Percentiles rank a stretch among this genome's conserved stretches.
Conservation (phyloP, 2,329 filamentous ascomycete genomes). For the Fusarium sp. region DNA sequence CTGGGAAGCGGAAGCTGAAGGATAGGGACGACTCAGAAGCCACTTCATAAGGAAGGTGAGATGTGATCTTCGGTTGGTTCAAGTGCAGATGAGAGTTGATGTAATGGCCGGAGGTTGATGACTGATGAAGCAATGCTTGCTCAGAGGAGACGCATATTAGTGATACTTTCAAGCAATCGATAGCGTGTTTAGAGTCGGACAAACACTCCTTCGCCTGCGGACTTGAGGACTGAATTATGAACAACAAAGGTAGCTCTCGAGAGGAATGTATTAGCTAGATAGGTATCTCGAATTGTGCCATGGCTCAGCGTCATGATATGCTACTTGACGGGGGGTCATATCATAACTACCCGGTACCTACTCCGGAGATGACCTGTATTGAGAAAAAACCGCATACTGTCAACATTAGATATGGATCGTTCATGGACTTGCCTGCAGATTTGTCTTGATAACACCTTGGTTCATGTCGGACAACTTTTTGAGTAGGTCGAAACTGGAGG, state of each 20-base stretch:
- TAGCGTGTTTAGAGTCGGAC: not conserved
- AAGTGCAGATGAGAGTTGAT: not conserved
- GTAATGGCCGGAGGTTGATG: slow-evolving; percentile 8
- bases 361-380: not conserved
- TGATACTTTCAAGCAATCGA: not conserved
- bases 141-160: not conserved
- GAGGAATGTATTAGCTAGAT: not conserved
- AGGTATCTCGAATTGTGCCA: not conserved
- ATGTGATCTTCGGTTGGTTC: not conserved
- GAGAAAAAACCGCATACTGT: not conserved
- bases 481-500: not conserved
- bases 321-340: not conserved
- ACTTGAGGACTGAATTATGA: not conserved
- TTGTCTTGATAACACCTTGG: not conserved
- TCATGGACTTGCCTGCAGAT: not conserved
- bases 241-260: not conserved
- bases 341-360: not conserved
- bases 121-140: slow-evolving; percentile 10
- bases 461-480: not conserved
- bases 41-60: slow-evolving; percentile 11
- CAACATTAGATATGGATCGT: not conserved
- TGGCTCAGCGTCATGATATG: not conserved
- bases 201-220: not conserved
- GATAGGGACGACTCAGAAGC: slow-evolving; percentile 50
- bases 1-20: slow-evolving; percentile 65